Base-by-base conservation (phyloP, 345 rosid species). In the Geranium brycei region DNA sequence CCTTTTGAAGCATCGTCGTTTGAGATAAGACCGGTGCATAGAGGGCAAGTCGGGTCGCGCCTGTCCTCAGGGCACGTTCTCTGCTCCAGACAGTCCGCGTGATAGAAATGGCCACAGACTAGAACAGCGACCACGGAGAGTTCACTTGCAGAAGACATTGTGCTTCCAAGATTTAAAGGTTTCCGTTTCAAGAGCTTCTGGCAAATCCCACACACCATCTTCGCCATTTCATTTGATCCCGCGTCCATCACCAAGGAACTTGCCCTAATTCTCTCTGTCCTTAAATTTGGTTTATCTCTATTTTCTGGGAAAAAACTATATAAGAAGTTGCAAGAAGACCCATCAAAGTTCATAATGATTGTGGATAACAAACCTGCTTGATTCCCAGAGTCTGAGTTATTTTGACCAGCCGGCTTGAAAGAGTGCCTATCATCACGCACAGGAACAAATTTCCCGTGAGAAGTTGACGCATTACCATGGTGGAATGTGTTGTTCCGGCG, bases 71-170 rank as follows among this genome's bases (percentile, higher is more conserved):
- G 4, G 3, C 75, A 35, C 17, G 91, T 80, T 71, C 68, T 80
- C 65, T 72, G 73, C 70, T 86, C 88, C 73, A 83, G 66, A 68
- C 91, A 86, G 31, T 81, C 86, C 4, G 83, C 85, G 68, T 86
- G 91, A 68, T 80, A 86, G 57, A 73, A 74, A 71, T 86, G 88
- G 18, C 91, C 86, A 17, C 91, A 86, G 8, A 77, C 88, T 66
- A 83, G 67, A 74, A 86, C 83, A 38, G 86, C 88, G 62, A 77
- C 86, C 51, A 80, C 82, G 65, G 75, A 62, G 66, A 67, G 69
- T 62, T 81, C 84, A 18, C 74, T 71, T 23, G 28, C 1, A 10
- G 78, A 60, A 23, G 81, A 70, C 40, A 72, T 59, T 2, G 76
- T n/a, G 56, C 72, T 72, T 30, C 79, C 83, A 10, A 68, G 77